Conservation (phyloP, 805 yeast species). For the Grigorovia transvaalensis region DNA sequence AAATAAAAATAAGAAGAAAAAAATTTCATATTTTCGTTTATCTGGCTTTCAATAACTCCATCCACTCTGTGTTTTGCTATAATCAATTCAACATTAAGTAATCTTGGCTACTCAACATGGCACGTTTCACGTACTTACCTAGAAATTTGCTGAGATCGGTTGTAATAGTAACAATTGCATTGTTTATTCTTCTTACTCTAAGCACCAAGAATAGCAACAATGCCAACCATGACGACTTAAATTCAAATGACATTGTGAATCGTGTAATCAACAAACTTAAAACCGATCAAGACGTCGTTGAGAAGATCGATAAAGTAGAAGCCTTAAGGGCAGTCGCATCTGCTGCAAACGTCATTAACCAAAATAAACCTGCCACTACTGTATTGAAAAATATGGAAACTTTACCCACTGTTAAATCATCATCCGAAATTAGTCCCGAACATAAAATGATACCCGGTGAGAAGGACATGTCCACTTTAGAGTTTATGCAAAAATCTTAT, state of each 20-base stretch:
- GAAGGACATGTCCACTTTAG: background rate
- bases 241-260: conserved; percentile 5
- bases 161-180: background rate
- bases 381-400: background rate
- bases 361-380: background rate
- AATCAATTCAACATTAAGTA: too few relatives aligned
- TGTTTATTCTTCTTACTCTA: background rate
- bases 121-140: background rate
- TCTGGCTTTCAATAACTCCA: too few relatives aligned
- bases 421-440: too few relatives aligned
- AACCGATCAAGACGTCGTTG: background rate
- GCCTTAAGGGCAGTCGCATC: background rate
- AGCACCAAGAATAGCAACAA: background rate
- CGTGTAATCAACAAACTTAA: background rate
- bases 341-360: background rate
- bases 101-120: background rate
- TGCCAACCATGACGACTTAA: background rate
- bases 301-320: conserved; percentile 3
- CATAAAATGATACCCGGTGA: background rate
- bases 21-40: background rate
- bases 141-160: background rate
- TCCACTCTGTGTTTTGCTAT: too few relatives aligned
- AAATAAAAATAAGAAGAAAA: too few relatives aligned
- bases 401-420: too few relatives aligned
- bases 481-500: conserved; percentile 10